Evolutionary conservation across 208 protist species (phyloP), one percentile per base, ranked within the genome.

Genomic region (Leishmania arabica): DNA sequence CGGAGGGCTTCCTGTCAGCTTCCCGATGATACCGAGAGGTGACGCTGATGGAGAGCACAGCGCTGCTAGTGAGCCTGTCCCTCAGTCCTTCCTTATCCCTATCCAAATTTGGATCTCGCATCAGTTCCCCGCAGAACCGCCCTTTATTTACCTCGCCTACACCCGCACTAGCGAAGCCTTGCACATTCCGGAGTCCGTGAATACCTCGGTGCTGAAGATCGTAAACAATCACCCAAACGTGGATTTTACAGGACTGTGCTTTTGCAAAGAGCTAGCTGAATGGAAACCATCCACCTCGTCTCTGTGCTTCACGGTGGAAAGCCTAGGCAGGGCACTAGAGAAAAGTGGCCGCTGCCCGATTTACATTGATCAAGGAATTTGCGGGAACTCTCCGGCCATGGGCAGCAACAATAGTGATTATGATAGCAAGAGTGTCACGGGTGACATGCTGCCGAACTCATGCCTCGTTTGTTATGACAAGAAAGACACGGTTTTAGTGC

Each of bases 81-180:
- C 74, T 9, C 82, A 85, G 53, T 13, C 56, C 0, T 87, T 83
- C 65, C n/a, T 91, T 53, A 51, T 95, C 3, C 91, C 91, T 3
- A 78, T 92, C 13, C 91, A 95, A 78, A 86, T 95, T 34, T 95
- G 91, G 89, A 58, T 95, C 0, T 88, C 88, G 3, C 81, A 84
- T 11, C 80, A 86, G 49, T 93, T 88, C 47, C 91, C 91, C 6
- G 80, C 91, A 24, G 89, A 95, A 19, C 89, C 91, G 27, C 91
- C 91, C 0, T 83, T 83, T 11, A 73, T 93, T 5, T 93, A 90
- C 79, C 62, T 93, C 31, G 77, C 89, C 2, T 82, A 77, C 77
- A 81, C 66, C 49, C 77, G 82, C 51, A 78, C 62, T 40, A 88
- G 71, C 77, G 80, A 70, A 34, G 79, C 79, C 47, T 27, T 77